Percentiles rank a stretch among this genome's conserved stretches.
Evolutionary conservation across 768 basidiomycete species (phyloP).

Genomic region (Pleurotus salmoneostramineus): DNA sequence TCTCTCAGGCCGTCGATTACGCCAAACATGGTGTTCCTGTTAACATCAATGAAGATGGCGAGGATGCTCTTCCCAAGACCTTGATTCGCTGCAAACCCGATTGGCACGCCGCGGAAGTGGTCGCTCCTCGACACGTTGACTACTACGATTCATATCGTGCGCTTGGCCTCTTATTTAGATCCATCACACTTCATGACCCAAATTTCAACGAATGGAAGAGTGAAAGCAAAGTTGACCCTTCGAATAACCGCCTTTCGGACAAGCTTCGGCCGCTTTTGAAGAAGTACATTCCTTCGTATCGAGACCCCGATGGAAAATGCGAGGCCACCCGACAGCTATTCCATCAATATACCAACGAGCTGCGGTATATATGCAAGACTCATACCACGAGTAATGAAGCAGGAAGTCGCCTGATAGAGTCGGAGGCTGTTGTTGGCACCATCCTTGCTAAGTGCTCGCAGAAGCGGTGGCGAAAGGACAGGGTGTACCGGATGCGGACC

Average conservation of each 20-base stretch:
- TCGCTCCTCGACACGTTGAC: conserved; percentile 49
- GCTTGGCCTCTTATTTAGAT: conserved; percentile 69
- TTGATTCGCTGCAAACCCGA: conserved; percentile 73
- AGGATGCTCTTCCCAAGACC: conserved; percentile 38
- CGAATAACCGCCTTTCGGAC: background rate
- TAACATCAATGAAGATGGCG: conserved; percentile 31
- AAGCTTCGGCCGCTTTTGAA: conserved; percentile 26
- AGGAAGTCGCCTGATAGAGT: conserved; percentile 56
- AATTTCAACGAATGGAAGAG: conserved; percentile 15
- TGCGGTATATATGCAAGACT: conserved; percentile 65
- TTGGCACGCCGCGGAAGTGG: conserved; percentile 66
- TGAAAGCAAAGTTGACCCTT: conserved; percentile 33
- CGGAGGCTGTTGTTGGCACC: conserved; percentile 71
- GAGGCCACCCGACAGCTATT: conserved; percentile 37
- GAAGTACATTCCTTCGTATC: conserved; percentile 17
- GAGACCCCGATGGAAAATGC: conserved; percentile 19
- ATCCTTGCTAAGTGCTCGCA: conserved; percentile 71
- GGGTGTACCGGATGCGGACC: conserved; percentile 59
- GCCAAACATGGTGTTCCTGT: conserved; percentile 74
- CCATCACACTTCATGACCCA: conserved; percentile 42
- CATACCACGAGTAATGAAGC: conserved; percentile 60
- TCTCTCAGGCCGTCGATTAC: conserved; percentile 71
- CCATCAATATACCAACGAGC: conserved; percentile 54
- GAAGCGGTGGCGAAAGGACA: conserved; percentile 52
- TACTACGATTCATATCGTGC: conserved; percentile 72